These are phyloP conservation scores for Pugionium cornutum DNA, from an alignment of 345 rosid genomes.

Conservation along the genomic window DNA sequence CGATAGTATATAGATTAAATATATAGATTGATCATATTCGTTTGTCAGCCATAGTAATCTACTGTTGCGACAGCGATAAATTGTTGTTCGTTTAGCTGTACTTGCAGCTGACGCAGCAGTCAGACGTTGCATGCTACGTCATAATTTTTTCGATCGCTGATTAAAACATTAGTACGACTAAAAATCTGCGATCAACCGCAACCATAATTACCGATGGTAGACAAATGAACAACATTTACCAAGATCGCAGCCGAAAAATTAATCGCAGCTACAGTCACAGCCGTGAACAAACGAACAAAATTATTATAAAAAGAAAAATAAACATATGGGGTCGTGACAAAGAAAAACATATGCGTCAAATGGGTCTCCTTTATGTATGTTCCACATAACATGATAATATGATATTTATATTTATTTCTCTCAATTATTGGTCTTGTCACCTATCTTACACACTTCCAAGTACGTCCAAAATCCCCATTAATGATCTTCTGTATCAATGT, in stretches of 20 bases:
- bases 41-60: not conserved
- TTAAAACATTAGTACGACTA: too few relatives aligned
- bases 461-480: conserved; percentile 27
- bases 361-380: conserved; percentile 29
- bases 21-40: not conserved
- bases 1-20: not conserved
- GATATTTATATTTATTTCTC: conserved; percentile 2
- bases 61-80: too few relatives aligned
- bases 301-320: not conserved
- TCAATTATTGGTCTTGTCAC: conserved; percentile 41
- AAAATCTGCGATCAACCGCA: too few relatives aligned
- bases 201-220: too few relatives aligned
- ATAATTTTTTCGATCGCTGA: too few relatives aligned
- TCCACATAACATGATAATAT: conserved; percentile 28
- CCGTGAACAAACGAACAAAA: not conserved
- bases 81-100: too few relatives aligned
- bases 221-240: too few relatives aligned
- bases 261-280: too few relatives aligned
- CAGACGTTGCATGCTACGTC: too few relatives aligned
- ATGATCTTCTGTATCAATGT: conserved; percentile 11
- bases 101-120: too few relatives aligned
- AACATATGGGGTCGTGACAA: conserved; percentile 26
- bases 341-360: conserved; percentile 20
- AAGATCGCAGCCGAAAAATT: too few relatives aligned
- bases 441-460: conserved; percentile 32